Evolutionary conservation across 441 rosid genomes (phyloP).

Genomic region (Manihot esculenta): DNA sequence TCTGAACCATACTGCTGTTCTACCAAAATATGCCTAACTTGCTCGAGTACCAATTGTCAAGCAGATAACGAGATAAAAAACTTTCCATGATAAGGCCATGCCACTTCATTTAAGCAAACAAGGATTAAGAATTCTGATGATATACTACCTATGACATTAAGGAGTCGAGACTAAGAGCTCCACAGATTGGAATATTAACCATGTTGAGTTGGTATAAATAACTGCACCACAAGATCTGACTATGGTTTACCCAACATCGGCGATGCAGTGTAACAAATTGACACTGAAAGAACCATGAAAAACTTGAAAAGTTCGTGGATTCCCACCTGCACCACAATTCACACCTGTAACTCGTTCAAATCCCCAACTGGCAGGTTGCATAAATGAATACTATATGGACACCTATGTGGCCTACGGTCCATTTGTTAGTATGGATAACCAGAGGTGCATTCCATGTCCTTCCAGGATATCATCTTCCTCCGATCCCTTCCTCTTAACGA

Average conservation of each 20-base stretch:
- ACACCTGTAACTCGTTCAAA: not conserved
- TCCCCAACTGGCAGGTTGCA: not conserved
- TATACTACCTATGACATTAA: too few relatives aligned
- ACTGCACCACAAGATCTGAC: not conserved
- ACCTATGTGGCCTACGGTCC: constrained; percentile 5
- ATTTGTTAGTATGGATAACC: constrained; percentile 46
- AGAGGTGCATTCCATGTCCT: constrained; percentile 56
- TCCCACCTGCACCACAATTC: not conserved
- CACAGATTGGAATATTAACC: not conserved
- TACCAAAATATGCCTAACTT: not conserved
- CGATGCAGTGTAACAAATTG: not conserved
- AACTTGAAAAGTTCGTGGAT: not conserved
- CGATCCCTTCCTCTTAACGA: constrained; percentile 88
- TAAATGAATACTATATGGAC: not conserved
- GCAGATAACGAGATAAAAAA: not conserved
- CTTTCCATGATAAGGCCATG: not conserved
- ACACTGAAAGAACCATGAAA: not conserved
- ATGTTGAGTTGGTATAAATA: not conserved
- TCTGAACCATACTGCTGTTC: not conserved
- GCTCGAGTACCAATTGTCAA: not conserved
- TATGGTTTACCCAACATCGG: not conserved
- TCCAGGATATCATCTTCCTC: constrained; percentile 92
- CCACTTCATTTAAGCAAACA: not conserved
- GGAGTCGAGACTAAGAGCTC: too few relatives aligned
- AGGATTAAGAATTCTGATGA: not conserved